Conservation (phyloP, 179 eudicot species). For the Silene vulgaris region DNA sequence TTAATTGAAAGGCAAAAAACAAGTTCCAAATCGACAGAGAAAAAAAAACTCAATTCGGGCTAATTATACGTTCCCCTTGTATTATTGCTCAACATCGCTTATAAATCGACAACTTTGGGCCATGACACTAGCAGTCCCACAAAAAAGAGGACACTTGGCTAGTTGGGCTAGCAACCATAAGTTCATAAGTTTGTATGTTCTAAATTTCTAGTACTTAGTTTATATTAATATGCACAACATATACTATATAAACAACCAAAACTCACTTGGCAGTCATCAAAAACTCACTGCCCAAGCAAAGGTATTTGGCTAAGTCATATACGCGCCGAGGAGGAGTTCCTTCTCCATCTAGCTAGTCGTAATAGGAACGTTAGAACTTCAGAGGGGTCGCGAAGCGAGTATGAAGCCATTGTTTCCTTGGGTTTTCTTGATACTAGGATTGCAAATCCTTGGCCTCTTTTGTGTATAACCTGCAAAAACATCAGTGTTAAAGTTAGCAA, state of each 20-base stretch:
- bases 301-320: conserved; percentile 16
- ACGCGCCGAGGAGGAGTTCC: conserved; percentile 20
- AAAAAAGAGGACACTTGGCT: conserved; percentile 2
- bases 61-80: too few relatives aligned
- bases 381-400: conserved; percentile 66
- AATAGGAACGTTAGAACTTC: conserved; percentile 62
- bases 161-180: background rate
- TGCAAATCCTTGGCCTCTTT: conserved; percentile 60
- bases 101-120: background rate
- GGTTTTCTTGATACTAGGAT: conserved; percentile 62
- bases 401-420: conserved; percentile 58
- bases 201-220: background rate
- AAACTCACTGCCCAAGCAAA: conserved; percentile 26
- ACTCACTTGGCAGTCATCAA: conserved; percentile 30
- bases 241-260: conserved; percentile 15
- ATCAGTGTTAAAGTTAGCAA: background rate
- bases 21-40: too few relatives aligned
- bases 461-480: conserved; percentile 44
- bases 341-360: conserved; percentile 46
- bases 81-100: too few relatives aligned
- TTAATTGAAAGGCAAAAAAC: too few relatives aligned
- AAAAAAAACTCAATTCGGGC: too few relatives aligned
- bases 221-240: conserved; percentile 14
- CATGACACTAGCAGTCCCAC: background rate
- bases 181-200: background rate